These are phyloP conservation scores for Fusarium sp. DNA, from an alignment of 2,329 filamentous ascomycete species.

Conservation along the genomic window DNA sequence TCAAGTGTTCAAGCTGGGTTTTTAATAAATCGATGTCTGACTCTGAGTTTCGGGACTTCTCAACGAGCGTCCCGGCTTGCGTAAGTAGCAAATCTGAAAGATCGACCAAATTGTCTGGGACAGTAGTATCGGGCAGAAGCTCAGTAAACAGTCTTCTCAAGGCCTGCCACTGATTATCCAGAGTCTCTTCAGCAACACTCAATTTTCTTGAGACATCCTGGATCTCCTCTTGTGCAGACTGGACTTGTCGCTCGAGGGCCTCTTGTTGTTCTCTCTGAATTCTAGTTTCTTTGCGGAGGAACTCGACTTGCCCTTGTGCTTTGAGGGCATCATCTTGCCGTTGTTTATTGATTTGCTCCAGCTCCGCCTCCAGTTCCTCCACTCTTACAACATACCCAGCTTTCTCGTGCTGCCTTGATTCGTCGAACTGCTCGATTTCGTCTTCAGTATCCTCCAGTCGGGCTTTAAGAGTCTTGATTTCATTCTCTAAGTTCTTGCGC, in stretches of 20 bases:
- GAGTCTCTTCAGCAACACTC: conserved; percentile 63
- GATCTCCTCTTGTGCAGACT: conserved; percentile 66
- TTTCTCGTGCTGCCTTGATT: conserved; percentile 86
- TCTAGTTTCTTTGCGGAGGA: conserved; percentile 70
- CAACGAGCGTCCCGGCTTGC: conserved; percentile 68
- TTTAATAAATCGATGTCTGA: conserved; percentile 70
- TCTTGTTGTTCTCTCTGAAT: conserved; percentile 71
- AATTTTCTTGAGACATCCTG: conserved; percentile 65
- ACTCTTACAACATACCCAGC: conserved; percentile 76
- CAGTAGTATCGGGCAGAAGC: conserved; percentile 64
- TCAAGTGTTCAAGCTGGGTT: conserved; percentile 72
- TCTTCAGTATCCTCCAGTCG: conserved; percentile 91
- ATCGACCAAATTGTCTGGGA: conserved; percentile 68
- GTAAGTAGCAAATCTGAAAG: conserved; percentile 71
- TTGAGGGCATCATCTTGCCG: conserved; percentile 69
- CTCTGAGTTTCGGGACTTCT: conserved; percentile 71
- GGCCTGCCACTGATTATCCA: conserved; percentile 64
- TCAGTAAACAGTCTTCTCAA: conserved; percentile 71
- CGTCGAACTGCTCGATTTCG: conserved; percentile 86
- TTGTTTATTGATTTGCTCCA: conserved; percentile 72
- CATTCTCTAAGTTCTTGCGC: conserved; percentile 82
- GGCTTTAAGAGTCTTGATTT: conserved; percentile 80
- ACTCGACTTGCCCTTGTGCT: conserved; percentile 72
- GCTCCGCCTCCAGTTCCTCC: conserved; percentile 75
- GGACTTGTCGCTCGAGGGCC: conserved; percentile 68